These are phyloP conservation scores for Pachysandra terminalis DNA, from an alignment of 164 flowering plant genomes.

Conservation along the genomic window DNA sequence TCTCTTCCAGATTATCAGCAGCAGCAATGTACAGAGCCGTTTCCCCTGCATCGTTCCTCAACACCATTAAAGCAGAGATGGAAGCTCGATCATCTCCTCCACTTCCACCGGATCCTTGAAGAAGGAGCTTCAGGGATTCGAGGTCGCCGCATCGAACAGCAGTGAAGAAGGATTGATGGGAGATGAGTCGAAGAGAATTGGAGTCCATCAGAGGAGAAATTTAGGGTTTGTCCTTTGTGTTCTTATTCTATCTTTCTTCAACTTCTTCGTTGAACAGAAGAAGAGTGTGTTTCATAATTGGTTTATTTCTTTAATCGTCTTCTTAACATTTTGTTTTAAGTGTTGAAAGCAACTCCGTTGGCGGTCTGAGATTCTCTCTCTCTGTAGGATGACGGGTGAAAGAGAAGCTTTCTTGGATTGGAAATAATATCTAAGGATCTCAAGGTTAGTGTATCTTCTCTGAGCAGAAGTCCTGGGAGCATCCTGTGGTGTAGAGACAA, in stretches of 20 bases:
- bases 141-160: conserved; percentile 69
- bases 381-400: no score
- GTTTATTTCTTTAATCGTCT: not conserved
- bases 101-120: conserved; percentile 25
- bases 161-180: conserved; percentile 70
- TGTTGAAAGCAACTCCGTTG: no score
- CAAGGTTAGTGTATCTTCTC: no score
- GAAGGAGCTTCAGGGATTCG: conserved; percentile 29
- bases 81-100: conserved; percentile 26
- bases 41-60: conserved; percentile 73
- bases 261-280: not conserved
- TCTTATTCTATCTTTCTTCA: not conserved
- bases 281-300: not conserved
- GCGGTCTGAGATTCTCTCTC: no score
- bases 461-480: no score
- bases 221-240: not conserved
- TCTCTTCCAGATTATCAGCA: conserved; percentile 48
- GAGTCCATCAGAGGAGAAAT: conserved; percentile 34
- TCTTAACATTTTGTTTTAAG: no score
- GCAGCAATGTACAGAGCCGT: conserved; percentile 81
- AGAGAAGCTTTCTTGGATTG: no score
- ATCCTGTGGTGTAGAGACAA: no score
- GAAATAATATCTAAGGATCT: no score
- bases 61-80: conserved; percentile 44
- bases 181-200: conserved; percentile 49